Conservation (phyloP, 177 flowering plant genomes). For the Vitis hybrid region DNA sequence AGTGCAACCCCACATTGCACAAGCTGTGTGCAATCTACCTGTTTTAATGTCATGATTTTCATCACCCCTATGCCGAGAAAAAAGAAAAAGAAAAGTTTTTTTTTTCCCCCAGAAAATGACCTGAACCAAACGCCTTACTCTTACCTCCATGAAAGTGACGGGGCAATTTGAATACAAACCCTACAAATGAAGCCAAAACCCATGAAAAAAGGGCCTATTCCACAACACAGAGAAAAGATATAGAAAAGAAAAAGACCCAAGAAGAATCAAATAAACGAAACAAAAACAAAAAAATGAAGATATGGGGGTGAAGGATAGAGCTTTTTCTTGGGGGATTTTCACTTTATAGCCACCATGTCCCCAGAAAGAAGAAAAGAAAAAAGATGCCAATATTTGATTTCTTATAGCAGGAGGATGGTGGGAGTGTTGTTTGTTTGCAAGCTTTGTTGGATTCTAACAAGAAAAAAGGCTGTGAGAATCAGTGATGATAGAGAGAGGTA, state of each 20-base stretch:
- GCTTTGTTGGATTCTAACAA: slow-evolving; percentile 13
- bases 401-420: background rate
- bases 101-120: slow-evolving; percentile 15
- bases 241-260: background rate
- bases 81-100: too few relatives aligned
- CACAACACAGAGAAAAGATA: too few relatives aligned
- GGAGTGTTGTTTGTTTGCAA: slow-evolving; percentile 14
- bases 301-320: background rate
- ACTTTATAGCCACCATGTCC: slow-evolving; percentile 3
- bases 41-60: too few relatives aligned
- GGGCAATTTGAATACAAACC: slow-evolving; percentile 2
- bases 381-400: slow-evolving; percentile 16
- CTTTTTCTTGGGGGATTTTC: background rate
- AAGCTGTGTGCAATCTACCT: too few relatives aligned
- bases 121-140: slow-evolving; percentile 23
- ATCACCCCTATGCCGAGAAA: background rate
- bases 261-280: slow-evolving; percentile 1
- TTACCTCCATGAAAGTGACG: slow-evolving; percentile 20
- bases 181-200: slow-evolving; percentile 6
- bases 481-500: background rate
- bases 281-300: background rate
- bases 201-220: slow-evolving; percentile 9
- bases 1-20: too few relatives aligned
- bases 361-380: slow-evolving; percentile 3
- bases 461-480: slow-evolving; percentile 4